Base-by-base conservation (phyloP, 2,329 filamentous ascomycete species). In the Alternaria arbusti region DNA sequence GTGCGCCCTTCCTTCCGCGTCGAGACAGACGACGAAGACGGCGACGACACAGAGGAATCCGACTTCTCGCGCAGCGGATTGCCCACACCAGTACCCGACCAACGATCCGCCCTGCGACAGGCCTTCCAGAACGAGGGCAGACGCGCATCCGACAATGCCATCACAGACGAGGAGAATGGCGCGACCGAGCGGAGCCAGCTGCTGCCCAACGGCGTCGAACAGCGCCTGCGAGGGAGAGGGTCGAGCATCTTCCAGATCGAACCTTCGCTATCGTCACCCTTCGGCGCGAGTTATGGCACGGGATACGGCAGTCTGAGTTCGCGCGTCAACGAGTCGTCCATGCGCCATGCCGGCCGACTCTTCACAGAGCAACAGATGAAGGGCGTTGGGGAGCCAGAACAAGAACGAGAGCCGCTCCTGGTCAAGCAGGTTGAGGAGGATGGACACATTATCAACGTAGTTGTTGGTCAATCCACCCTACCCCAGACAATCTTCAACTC, bases 401-500 rank as follows among this genome's bases (percentile, higher is more conserved):
- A 82, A 59, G 82, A 83, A 70, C 76, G 81, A n/a, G 89, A 92
- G 69, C 92, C 93, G 2, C 86, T 97, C 59, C 82, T 97, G n/a
- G 90, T 97, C 57, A 95, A 94, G 82, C 91, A 94, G 79, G 87
- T 97, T 12, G 92, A 96, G 77, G 92, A 96, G 68, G 85, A 87
- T 72, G 93, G 96, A 69, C 93, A 96, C 45, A 87, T 95, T 51
- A 88, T 97, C 59, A 87, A 95, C 70, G 87, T 95, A 3, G 90
- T 97, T 3, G 91, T 97, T 65, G 95, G 95, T 43, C 94, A 96
- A 82, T 97, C 93, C n/a, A 99, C 95, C 1, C 85, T 98, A 15
- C 94, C 94, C 0, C 95, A 98, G 82, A 98, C 95, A 7, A 87
- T 97, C 66, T 97, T 98, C 85, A 99, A 99, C 81, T 96, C 93